phyloP scores from a whole-genome alignment of 768 basidiomycete genomes.

The Mycena indigotica region DNA sequence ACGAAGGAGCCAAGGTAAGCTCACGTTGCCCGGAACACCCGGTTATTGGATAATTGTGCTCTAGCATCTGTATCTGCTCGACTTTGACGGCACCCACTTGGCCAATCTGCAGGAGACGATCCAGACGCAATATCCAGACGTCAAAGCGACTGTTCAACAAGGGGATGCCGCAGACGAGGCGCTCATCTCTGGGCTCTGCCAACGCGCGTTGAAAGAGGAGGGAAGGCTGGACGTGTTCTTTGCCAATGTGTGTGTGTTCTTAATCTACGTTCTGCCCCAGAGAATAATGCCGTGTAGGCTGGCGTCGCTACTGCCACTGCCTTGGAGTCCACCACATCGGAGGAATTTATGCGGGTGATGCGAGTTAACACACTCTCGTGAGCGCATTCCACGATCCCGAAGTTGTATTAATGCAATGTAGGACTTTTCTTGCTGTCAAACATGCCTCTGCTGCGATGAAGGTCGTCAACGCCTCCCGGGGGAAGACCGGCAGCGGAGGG shows the following conservation, averaged over 20 bases:
- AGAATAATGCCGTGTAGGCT: slow-evolving; percentile 58
- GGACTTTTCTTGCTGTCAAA: slow-evolving; percentile 89
- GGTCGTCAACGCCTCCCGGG: slow-evolving; percentile 61
- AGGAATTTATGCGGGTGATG: slow-evolving; percentile 75
- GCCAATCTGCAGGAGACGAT: slow-evolving; percentile 73
- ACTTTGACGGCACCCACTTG: slow-evolving; percentile 65
- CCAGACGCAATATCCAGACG: slow-evolving; percentile 66
- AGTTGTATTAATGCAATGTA: slow-evolving; percentile 30
- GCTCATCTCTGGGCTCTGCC: slow-evolving; percentile 68
- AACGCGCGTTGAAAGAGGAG: slow-evolving; percentile 75
- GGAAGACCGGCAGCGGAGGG: slow-evolving; percentile 71
- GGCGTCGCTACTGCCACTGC: slow-evolving; percentile 52
- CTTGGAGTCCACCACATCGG: slow-evolving; percentile 58
- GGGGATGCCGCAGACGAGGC: slow-evolving; percentile 84
- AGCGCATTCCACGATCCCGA: slow-evolving; percentile 17
- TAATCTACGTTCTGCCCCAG: too few relatives aligned
- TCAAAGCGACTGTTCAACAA: slow-evolving; percentile 75
- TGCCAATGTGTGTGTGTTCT: slow-evolving; percentile 80
- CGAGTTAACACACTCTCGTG: slow-evolving; percentile 71
- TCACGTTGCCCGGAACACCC: too few relatives aligned
- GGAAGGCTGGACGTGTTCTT: slow-evolving; percentile 92
- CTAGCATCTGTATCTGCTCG: slow-evolving; percentile 75
- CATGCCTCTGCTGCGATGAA: slow-evolving; percentile 83
- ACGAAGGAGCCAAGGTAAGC: slow-evolving; percentile 58
- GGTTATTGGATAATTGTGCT: slow-evolving; percentile 69